phyloP scores from a whole-genome alignment of 352 stramenopile species.

The Globisporangium carolinianum region DNA sequence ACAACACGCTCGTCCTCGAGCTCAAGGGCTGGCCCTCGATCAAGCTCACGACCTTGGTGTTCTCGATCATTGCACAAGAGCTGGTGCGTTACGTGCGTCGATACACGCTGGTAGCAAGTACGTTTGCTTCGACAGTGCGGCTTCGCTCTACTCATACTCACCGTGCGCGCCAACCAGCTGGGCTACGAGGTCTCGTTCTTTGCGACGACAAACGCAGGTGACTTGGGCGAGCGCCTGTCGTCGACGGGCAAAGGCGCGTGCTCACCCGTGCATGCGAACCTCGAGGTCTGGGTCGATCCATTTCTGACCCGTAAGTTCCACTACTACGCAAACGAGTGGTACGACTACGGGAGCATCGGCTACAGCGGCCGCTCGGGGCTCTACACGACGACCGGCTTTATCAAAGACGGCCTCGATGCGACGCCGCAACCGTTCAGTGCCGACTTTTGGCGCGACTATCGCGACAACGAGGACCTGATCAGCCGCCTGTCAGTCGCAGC shows the following conservation, averaged over 20 bases:
- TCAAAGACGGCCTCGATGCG: conserved; percentile 8
- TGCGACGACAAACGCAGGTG: conserved; percentile 5
- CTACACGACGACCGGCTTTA: conserved; percentile 32
- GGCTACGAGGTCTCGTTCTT: conserved; percentile 39
- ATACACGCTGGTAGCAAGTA: neutral
- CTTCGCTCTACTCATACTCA: neutral
- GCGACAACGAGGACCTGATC: conserved; percentile 6
- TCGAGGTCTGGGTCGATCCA: conserved; percentile 4
- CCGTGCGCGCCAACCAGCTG: conserved; percentile 12
- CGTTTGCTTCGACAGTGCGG: neutral
- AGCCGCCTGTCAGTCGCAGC: conserved; percentile 4
- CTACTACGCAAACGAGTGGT: conserved; percentile 26
- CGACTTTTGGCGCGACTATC: conserved; percentile 49
- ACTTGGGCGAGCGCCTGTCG: conserved; percentile 35
- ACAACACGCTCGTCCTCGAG: conserved; percentile 41
- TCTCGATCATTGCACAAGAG: conserved; percentile 43
- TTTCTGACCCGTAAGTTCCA: neutral
- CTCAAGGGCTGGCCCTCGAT: conserved; percentile 31
- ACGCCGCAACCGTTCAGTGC: conserved; percentile 17
- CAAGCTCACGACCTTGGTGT: conserved; percentile 26
- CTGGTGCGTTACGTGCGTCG: conserved; percentile 14
- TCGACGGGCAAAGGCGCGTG: conserved; percentile 6
- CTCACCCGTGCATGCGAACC: conserved; percentile 1
- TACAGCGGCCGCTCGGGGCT: conserved; percentile 29
- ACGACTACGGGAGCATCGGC: conserved; percentile 25